A percentile compares a stretch with the other conserved stretches of the same genome.
Conservation (phyloP, 2,329 filamentous ascomycete species). For the Claviceps maximensis region DNA sequence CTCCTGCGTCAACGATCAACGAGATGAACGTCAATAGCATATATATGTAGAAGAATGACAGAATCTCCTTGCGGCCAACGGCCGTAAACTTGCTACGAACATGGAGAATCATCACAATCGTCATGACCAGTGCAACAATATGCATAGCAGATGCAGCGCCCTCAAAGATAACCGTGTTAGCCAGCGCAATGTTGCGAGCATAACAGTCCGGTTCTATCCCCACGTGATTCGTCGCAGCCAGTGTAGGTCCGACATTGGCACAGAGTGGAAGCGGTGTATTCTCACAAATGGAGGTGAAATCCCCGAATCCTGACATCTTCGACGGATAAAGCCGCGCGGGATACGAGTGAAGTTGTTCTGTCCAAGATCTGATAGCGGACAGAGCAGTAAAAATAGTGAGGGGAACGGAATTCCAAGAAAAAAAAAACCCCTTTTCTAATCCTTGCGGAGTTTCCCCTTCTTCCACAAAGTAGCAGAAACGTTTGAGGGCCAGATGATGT, state of each 20-base stretch:
- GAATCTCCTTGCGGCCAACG: constrained; percentile 63
- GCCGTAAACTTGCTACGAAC: constrained; percentile 96
- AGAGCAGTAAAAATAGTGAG: too few relatives aligned
- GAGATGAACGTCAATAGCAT: constrained; percentile 81
- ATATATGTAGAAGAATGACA: constrained; percentile 95
- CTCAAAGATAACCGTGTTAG: constrained; percentile 98
- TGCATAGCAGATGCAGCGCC: constrained; percentile 84
- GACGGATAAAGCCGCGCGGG: not conserved
- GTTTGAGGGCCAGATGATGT: not conserved
- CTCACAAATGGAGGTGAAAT: constrained; percentile 77
- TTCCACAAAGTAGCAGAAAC: not conserved
- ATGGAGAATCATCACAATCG: constrained; percentile 92
- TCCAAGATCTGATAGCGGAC: not conserved
- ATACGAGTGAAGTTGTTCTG: constrained; percentile 9
- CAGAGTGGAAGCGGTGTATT: constrained; percentile 80
- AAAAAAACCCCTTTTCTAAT: too few relatives aligned
- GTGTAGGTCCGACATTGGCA: constrained; percentile 65
- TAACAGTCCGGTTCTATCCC: constrained; percentile 88
- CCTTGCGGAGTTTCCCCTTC: not conserved
- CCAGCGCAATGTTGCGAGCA: constrained; percentile 85
- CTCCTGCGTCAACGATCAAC: constrained; percentile 82
- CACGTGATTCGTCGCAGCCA: constrained; percentile 50
- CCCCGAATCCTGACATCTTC: constrained; percentile 70
- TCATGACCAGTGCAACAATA: constrained; percentile 83
- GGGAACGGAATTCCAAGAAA: too few relatives aligned